Conservation (phyloP, 805 yeast genomes). For the Kregervanrija delftensis region DNA sequence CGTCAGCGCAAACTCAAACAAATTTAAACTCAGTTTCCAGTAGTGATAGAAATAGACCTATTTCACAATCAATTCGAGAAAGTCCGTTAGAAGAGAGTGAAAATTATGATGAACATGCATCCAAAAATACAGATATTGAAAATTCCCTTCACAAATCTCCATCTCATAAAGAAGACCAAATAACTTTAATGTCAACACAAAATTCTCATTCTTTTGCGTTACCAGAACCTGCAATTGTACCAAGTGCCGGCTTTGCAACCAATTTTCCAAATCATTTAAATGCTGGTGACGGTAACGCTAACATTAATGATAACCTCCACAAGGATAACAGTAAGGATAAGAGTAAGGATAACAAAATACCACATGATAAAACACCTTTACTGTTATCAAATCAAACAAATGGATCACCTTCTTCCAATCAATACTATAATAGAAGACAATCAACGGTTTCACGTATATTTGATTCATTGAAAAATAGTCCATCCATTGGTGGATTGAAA, state of each 20-base stretch:
- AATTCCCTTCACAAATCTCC: too few species aligned
- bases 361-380: conserved; percentile 5
- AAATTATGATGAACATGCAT: too few species aligned
- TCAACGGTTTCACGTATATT: conserved; percentile 20
- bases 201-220: conserved; percentile 2
- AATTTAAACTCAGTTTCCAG: not conserved
- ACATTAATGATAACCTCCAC: not conserved
- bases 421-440: conserved; percentile 10
- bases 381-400: not conserved
- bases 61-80: not conserved
- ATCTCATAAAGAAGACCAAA: not conserved
- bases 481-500: conserved; percentile 6
- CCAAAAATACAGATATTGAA: too few species aligned
- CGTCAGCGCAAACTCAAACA: not conserved
- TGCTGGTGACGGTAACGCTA: not conserved
- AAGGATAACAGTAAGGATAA: conserved; percentile 2
- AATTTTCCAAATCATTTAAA: not conserved
- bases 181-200: not conserved
- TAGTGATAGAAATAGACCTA: not conserved
- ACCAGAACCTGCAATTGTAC: conserved; percentile 3
- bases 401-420: not conserved
- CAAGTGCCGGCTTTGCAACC: not conserved
- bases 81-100: not conserved
- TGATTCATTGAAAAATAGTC: conserved; percentile 6
- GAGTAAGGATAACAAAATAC: not conserved